phyloP scores from a whole-genome alignment of 1,284 basidiomycete genomes.

The Veloporphyrellus conicus region DNA sequence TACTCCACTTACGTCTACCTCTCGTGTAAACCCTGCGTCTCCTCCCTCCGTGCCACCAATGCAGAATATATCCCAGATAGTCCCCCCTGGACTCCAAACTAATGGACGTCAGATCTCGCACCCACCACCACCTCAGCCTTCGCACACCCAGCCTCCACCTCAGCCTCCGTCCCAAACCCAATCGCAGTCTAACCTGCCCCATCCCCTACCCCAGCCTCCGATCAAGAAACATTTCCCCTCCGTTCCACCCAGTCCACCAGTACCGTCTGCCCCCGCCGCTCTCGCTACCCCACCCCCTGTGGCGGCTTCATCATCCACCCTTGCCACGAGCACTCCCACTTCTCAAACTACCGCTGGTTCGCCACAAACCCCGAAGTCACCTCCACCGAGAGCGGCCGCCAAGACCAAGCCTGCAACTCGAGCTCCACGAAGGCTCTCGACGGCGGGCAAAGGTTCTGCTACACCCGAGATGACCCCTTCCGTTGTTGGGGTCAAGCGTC shows the following conservation, averaged over 20 bases:
- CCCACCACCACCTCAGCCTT: constrained; percentile 22
- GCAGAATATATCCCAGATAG: constrained; percentile 18
- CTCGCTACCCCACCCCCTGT: constrained; percentile 37
- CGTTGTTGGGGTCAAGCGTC: constrained; percentile 46
- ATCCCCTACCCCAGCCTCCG: constrained; percentile 10
- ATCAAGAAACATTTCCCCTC: constrained; percentile 26
- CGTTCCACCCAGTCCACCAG: constrained; percentile 25
- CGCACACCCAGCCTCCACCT: constrained; percentile 19
- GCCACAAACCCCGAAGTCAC: constrained; percentile 52
- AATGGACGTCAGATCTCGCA: constrained; percentile 22
- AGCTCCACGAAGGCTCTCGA: constrained; percentile 45
- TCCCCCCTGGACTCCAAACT: background rate
- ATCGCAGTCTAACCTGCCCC: constrained; percentile 12
- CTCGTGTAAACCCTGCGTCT: constrained; percentile 12
- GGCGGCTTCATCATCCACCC: constrained; percentile 31
- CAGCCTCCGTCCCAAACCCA: constrained; percentile 11
- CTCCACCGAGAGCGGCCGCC: constrained; percentile 48
- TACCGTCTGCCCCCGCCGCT: constrained; percentile 18
- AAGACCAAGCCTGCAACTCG: constrained; percentile 41
- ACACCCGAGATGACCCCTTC: constrained; percentile 31
- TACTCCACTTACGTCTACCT: background rate
- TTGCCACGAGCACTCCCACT: constrained; percentile 46
- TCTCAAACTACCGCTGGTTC: constrained; percentile 51
- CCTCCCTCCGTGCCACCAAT: constrained; percentile 12
- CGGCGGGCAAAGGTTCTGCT: constrained; percentile 37